Evolutionary conservation across 2,329 filamentous ascomycete genomes (phyloP), one percentile per base, ranked within the genome.

Genomic region (Botrytis galanthina): DNA sequence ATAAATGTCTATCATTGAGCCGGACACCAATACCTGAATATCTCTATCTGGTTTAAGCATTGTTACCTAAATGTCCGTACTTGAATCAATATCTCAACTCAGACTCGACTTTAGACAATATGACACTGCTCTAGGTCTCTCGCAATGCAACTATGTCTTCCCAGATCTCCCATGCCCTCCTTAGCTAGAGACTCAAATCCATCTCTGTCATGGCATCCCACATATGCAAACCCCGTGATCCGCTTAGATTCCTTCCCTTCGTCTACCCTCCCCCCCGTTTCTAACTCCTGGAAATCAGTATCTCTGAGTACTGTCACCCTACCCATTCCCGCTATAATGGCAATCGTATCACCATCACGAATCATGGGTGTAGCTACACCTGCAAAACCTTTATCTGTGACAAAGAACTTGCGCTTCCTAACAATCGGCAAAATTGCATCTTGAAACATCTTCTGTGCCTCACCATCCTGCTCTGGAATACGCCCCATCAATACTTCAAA

Each of bases 201-300:
- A 44, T 46, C 42, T 26, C 37, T 35, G n/a, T 62, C 37, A 62
- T 70, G 68, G 18, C 68, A 70, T 8, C 54, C 68, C 20, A 70
- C 68, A 12, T 70, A 62, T 20, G 51, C 68, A 62, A 70, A 70
- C 6, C 68, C 68, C 1, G 68, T 61, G 32, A 70, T 62, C 16
- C 68, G 44, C 12, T 70, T 54, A 46, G 18, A 7, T 26, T 46
- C 14, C 8, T 20, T 70, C n/a, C 6, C 42, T 3, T 20, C 32
- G 10, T 70, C 29, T 26, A 46, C 5, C 35, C 14, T 70, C 3
- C n/a, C 14, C 51, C 62, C 68, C 16, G 46, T 10, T 14, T 57
- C 68, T 20, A 70, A 26, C 4, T 59, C 16, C 42, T 44, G 29
- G 8, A 39, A 39, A 26, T 70, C 37, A 1, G 22, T 37, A 12